Conservation (phyloP, 192 early-diverging fungal species). For the Bifiguratus adelaidae region DNA sequence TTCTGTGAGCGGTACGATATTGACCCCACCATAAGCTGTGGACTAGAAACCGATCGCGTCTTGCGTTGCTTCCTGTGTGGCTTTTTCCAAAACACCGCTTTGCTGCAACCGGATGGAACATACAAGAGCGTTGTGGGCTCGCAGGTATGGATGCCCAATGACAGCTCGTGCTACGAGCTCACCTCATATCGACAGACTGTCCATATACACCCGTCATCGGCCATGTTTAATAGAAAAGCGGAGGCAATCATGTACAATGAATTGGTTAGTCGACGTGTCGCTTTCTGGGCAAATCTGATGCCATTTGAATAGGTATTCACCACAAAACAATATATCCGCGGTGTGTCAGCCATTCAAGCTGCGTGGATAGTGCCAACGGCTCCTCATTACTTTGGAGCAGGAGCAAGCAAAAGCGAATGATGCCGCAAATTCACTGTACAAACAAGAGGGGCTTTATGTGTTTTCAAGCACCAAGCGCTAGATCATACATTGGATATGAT, state of each 20-base stretch:
- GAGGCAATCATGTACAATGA: constrained; percentile 85
- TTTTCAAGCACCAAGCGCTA: too few species aligned
- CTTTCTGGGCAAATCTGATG: constrained; percentile 2
- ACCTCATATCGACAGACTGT: constrained; percentile 63
- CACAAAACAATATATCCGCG: constrained; percentile 78
- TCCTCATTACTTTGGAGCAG: constrained; percentile 72
- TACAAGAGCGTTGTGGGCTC: constrained; percentile 63
- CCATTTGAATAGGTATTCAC: constrained; percentile 53
- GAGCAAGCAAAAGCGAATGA: too few species aligned
- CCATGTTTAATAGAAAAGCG: constrained; percentile 69
- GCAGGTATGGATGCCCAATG: too few species aligned
- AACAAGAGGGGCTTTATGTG: too few species aligned
- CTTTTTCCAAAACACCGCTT: constrained; percentile 82
- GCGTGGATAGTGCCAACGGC: constrained; percentile 73
- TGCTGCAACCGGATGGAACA: constrained; percentile 77
- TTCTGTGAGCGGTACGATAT: constrained; percentile 69
- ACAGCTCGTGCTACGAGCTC: too few species aligned
- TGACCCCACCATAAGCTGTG: constrained; percentile 47
- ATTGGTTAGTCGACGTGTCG: constrained; percentile 35
- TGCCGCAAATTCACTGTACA: too few species aligned
- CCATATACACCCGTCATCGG: constrained; percentile 80
- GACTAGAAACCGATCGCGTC: constrained; percentile 61
- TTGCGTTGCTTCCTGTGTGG: constrained; percentile 82
- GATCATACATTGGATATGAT: too few species aligned
- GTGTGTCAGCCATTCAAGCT: constrained; percentile 69